Base-by-base conservation (phyloP, 2,329 filamentous ascomycete genomes). In the Cercospora sp. region DNA sequence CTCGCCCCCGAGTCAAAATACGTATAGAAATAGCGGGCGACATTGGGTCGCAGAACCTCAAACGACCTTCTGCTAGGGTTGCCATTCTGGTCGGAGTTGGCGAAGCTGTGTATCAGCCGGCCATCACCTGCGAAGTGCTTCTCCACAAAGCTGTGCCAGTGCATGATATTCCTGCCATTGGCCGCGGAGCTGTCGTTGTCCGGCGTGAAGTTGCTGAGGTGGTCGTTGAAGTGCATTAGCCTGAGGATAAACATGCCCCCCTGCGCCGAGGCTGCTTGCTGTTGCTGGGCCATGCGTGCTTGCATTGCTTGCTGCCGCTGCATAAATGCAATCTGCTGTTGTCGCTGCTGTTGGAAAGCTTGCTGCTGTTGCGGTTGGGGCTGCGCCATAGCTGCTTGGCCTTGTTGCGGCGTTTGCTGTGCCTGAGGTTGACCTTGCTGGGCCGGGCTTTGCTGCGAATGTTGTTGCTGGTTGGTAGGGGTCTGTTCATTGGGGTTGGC, bases 21-120 rank as follows among this genome's bases (percentile, higher is more conserved):
- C 0, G 92, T 94, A 74, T 91, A 89, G 78, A 97, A 97, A 79
- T 95, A 98, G 75, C 94, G 89, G 36, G 94, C 88, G 57, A 99
- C 84, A 0, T 91, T 91, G 3, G 93, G 87, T 67, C 88, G 92
- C 2, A 90, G 87, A 60, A 98, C 93, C 77, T 97, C 94, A 75
- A 94, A 97, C 75, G 91, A 88, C 81, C 96, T 97, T 65, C 90
- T 86, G 18, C 69, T 71, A 20, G 62, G 61, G 36, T 62, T 67
- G 28, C 62, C 60, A 13, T 83, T 84, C 6, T 65, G 55, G 26
- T 64, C 57, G 8, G 59, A 62, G 61, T 73, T 67, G 59, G 67
- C 67, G 60, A 76, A 75, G 51, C 66, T 72, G 66, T 77, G 75
- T 13, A 93, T 88, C 75, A 97, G 90, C 8, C 93, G 88, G 8